phyloP scores from a whole-genome alignment of 129 eudicot genomes.

The Cynara cardunculus region DNA sequence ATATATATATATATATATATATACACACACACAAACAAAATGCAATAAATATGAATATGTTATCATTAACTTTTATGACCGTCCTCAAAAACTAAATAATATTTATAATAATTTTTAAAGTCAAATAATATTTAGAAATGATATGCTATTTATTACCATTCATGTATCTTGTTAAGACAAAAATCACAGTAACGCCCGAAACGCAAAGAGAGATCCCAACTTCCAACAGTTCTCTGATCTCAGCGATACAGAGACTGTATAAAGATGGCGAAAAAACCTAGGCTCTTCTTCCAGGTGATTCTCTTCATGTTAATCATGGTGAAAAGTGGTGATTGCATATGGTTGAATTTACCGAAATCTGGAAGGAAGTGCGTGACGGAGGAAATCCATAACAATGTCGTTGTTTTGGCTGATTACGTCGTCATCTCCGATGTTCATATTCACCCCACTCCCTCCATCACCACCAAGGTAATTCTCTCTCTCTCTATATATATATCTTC shows the following conservation, averaged over 20 bases:
- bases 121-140: background rate
- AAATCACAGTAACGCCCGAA: background rate
- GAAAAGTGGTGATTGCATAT: conserved; percentile 41
- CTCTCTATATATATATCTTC: background rate
- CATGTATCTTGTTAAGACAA: background rate
- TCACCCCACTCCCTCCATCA: conserved; percentile 62
- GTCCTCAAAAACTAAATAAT: too few relatives aligned
- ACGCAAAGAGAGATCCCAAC: conserved; percentile 18
- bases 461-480: conserved; percentile 56
- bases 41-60: too few relatives aligned
- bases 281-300: conserved; percentile 12
- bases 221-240: conserved; percentile 16
- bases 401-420: conserved; percentile 84
- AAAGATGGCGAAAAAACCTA: conserved; percentile 31
- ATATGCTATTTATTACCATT: background rate
- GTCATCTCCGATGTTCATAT: conserved; percentile 74
- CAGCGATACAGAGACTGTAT: background rate
- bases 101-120: too few relatives aligned
- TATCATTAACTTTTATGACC: too few relatives aligned
- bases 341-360: conserved; percentile 65
- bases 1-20: too few relatives aligned
- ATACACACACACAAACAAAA: too few relatives aligned
- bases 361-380: conserved; percentile 93
- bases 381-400: conserved; percentile 87
- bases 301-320: conserved; percentile 25